phyloP scores from a whole-genome alignment of 768 basidiomycete genomes.

The Dentipellis sp. region DNA sequence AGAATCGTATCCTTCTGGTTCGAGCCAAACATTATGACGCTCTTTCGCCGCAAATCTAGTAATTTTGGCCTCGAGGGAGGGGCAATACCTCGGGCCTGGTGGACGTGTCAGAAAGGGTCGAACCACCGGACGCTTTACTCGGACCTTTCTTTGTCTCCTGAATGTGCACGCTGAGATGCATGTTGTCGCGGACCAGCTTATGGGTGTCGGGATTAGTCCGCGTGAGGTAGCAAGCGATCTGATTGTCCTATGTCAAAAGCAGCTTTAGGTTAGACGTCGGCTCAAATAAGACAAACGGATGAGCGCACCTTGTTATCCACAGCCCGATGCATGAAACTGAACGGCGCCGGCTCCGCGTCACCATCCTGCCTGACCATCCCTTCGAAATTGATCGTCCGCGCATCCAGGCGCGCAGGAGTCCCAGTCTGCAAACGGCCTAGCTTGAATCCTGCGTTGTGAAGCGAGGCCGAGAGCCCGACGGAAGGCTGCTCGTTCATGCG shows the following conservation, averaged over 20 bases:
- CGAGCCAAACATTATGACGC: conserved; percentile 75
- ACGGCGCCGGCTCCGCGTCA: conserved; percentile 56
- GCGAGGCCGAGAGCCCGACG: conserved; percentile 65
- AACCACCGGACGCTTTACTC: neutral
- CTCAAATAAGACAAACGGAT: neutral
- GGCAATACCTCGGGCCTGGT: conserved; percentile 84
- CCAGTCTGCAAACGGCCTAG: conserved; percentile 81
- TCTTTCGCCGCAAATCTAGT: conserved; percentile 66
- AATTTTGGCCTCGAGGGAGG: conserved; percentile 84
- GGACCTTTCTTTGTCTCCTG: conserved; percentile 82
- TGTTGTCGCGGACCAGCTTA: conserved; percentile 60
- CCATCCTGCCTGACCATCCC: conserved; percentile 57
- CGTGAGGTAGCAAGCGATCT: conserved; percentile 67
- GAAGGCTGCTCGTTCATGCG: conserved; percentile 66
- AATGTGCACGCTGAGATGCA: conserved; percentile 76
- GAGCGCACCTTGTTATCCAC: conserved; percentile 61
- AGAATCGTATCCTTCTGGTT: conserved; percentile 88
- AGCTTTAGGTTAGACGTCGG: neutral
- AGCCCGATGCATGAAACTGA: conserved; percentile 61
- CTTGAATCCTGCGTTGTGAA: conserved; percentile 66
- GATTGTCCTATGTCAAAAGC: conserved; percentile 44
- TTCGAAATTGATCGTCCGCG: conserved; percentile 59
- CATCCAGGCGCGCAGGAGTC: conserved; percentile 75
- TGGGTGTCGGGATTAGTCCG: conserved; percentile 68
- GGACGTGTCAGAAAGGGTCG: neutral